A percentile compares a stretch with the other conserved stretches of the same genome.
phyloP scores from a whole-genome alignment of 208 protist species.

The Crithidia fasciculata region DNA sequence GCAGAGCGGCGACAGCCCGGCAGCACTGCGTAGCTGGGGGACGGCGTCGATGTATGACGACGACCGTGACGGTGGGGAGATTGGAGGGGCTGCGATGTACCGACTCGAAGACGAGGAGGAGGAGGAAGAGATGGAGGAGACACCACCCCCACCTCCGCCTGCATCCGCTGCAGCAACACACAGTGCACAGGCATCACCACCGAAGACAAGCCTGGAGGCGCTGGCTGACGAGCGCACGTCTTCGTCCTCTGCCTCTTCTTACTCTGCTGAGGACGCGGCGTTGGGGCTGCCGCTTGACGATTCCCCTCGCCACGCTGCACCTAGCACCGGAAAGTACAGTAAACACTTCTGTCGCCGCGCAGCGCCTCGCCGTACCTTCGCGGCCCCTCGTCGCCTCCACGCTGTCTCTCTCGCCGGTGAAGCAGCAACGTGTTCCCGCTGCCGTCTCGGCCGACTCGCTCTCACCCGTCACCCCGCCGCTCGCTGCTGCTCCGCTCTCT shows the following conservation, averaged over 20 bases:
- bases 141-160: neutral
- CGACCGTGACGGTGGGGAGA: neutral
- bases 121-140: neutral
- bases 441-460: neutral
- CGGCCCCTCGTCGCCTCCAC: neutral
- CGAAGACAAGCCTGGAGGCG: conserved; percentile 1
- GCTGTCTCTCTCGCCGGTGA: neutral
- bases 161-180: neutral
- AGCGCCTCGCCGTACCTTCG: neutral
- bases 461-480: conserved; percentile 2
- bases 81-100: neutral
- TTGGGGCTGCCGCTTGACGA: no score
- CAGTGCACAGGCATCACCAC: neutral
- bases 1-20: neutral
- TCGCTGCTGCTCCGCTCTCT: neutral
- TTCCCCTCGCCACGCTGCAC: no score
- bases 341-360: no score
- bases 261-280: neutral
- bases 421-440: neutral
- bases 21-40: neutral
- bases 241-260: neutral
- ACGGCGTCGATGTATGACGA: neutral
- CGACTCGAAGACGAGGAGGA: neutral
- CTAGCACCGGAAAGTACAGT: no score
- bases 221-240: conserved; percentile 10